phyloP scores from a whole-genome alignment of 371 early-diverging fungal genomes.

The Dinochytrium kinnereticum region DNA sequence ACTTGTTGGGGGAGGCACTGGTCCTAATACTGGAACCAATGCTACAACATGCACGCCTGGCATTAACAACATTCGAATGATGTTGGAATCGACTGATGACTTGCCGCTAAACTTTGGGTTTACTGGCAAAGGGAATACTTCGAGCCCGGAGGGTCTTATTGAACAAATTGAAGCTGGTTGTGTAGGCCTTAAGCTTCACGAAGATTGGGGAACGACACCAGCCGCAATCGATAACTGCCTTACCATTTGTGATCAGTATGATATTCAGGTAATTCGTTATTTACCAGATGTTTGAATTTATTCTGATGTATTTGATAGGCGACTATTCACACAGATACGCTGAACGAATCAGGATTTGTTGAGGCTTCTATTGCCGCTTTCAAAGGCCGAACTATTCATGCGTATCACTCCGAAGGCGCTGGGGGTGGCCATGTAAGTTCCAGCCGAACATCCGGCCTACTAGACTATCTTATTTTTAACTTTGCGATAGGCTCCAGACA shows the following conservation, averaged over 20 bases:
- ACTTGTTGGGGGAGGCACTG: slow-evolving; percentile 93
- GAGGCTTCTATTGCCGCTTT: slow-evolving; percentile 86
- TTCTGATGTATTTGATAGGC: slow-evolving; percentile 52
- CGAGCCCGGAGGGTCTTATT: slow-evolving; percentile 64
- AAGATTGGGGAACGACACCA: slow-evolving; percentile 94
- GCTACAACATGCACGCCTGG: slow-evolving; percentile 95
- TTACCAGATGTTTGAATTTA: slow-evolving; percentile 20
- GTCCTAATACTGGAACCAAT: slow-evolving; percentile 92
- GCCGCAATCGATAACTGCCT: slow-evolving; percentile 90
- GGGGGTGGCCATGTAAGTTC: slow-evolving; percentile 88
- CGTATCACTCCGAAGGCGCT: slow-evolving; percentile 95
- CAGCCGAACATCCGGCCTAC: background rate
- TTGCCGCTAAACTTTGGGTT: slow-evolving; percentile 90
- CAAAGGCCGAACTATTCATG: slow-evolving; percentile 88
- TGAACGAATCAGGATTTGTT: slow-evolving; percentile 93
- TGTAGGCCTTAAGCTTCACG: slow-evolving; percentile 91
- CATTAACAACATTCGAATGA: slow-evolving; percentile 74
- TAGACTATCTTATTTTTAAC: background rate
- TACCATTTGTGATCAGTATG: slow-evolving; percentile 81
- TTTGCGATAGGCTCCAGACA: slow-evolving; percentile 53
- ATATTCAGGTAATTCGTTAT: slow-evolving; percentile 65
- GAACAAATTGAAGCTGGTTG: slow-evolving; percentile 90
- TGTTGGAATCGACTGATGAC: slow-evolving; percentile 86
- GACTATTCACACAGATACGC: slow-evolving; percentile 92
- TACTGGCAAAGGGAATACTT: slow-evolving; percentile 92